phyloP scores from a whole-genome alignment of 2,329 filamentous ascomycete genomes.

The Trichophyton simii region DNA sequence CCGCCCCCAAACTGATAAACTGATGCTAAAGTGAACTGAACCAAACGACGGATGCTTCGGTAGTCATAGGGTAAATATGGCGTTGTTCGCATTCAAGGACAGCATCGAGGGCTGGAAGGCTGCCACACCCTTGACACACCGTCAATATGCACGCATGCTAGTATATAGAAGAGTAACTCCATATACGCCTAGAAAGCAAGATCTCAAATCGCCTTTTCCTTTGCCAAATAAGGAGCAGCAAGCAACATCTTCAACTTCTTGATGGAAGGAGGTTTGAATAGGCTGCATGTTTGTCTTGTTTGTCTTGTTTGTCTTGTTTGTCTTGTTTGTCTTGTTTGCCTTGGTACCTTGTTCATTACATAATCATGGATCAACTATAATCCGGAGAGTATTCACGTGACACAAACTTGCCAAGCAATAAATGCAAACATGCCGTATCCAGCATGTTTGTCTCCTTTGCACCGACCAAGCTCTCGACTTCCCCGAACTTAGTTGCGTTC shows the following conservation, averaged over 20 bases:
- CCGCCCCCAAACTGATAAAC: background rate
- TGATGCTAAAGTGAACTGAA: background rate
- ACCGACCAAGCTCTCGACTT: background rate
- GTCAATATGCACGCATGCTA: too few species aligned
- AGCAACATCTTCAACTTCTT: too few species aligned
- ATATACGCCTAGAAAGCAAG: too few species aligned
- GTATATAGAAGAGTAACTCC: too few species aligned
- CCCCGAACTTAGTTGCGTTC: background rate
- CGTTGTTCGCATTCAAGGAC: background rate
- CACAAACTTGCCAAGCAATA: background rate
- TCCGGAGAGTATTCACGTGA: background rate
- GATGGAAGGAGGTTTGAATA: too few species aligned
- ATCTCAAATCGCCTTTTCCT: too few species aligned
- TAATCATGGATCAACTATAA: background rate
- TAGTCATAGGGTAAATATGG: background rate
- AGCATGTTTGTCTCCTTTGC: conserved; percentile 11
- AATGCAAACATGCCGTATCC: conserved; percentile 9
- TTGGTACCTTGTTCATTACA: too few species aligned
- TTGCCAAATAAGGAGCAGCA: too few species aligned
- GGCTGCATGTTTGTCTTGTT: too few species aligned
- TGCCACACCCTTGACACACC: too few species aligned
- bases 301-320: too few species aligned
- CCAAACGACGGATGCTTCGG: background rate
- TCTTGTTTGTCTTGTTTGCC: background rate
- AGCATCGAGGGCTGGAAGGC: too few species aligned